phyloP scores from a whole-genome alignment of 352 stramenopile species.

The Phytophthora litchii region DNA sequence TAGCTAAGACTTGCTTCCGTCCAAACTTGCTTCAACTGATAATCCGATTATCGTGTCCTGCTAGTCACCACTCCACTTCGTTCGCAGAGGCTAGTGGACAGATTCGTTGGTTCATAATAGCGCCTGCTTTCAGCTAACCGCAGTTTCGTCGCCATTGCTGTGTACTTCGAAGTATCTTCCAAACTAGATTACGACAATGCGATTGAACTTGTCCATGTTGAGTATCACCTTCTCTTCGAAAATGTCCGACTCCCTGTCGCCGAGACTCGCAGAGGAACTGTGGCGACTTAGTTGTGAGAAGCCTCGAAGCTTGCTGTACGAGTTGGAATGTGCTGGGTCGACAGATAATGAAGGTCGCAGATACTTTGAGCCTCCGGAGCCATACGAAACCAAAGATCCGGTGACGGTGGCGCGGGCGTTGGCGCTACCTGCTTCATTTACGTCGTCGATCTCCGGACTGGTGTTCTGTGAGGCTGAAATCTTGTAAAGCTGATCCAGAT shows the following conservation, averaged over 20 bases:
- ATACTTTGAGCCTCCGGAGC: conserved; percentile 17
- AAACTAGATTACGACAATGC: conserved; percentile 21
- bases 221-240: conserved; percentile 30
- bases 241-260: conserved; percentile 2
- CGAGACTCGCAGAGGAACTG: conserved; percentile 26
- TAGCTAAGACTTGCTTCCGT: conserved; percentile 8
- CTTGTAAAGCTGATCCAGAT: conserved; percentile 42
- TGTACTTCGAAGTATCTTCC: no score
- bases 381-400: conserved; percentile 3
- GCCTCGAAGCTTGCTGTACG: conserved; percentile 26
- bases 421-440: conserved; percentile 3
- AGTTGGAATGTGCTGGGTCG: conserved; percentile 23
- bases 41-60: background rate
- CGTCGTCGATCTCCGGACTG: conserved; percentile 3
- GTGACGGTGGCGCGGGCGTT: conserved; percentile 5
- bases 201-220: conserved; percentile 25
- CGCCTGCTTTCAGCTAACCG: conserved; percentile 11
- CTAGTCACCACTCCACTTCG: conserved; percentile 4
- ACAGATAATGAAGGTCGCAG: conserved; percentile 19
- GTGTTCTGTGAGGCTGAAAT: conserved; percentile 11
- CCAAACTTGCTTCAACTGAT: conserved; percentile 7
- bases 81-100: conserved; percentile 1
- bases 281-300: conserved; percentile 29
- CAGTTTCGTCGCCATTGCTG: background rate
- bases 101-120: conserved; percentile 1